phyloP scores from a whole-genome alignment of 805 yeast genomes.

The Metschnikowia reukaufii region DNA sequence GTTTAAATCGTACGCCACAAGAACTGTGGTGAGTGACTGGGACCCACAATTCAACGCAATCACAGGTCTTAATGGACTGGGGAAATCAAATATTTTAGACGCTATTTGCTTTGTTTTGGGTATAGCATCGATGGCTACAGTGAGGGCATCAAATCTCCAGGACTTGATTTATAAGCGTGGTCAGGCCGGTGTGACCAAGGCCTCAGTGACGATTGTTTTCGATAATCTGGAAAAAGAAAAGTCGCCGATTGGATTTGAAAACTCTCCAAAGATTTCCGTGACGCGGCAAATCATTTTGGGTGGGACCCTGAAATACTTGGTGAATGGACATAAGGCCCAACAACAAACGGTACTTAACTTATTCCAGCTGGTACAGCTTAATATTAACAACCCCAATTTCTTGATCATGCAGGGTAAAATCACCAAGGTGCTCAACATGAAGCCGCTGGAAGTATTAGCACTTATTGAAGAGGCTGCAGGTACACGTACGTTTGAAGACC shows the following conservation, averaged over 20 bases:
- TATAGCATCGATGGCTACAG: constrained; percentile 90
- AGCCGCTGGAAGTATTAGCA: constrained; percentile 83
- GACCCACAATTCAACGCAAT: constrained; percentile 96
- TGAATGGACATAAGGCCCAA: constrained; percentile 95
- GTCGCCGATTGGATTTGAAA: constrained; percentile 87
- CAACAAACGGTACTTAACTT: constrained; percentile 87
- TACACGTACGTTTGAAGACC: constrained; percentile 90
- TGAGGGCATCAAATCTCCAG: constrained; percentile 88
- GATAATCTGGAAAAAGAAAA: constrained; percentile 75
- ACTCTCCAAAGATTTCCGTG: constrained; percentile 74
- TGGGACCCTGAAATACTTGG: constrained; percentile 86
- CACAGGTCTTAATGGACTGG: constrained; percentile 97
- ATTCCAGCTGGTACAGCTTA: constrained; percentile 92
- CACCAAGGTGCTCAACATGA: constrained; percentile 96
- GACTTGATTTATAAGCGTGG: constrained; percentile 96
- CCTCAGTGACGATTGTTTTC: constrained; percentile 93
- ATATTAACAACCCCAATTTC: constrained; percentile 95
- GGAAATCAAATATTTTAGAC: constrained; percentile 93
- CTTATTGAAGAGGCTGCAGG: constrained; percentile 98
- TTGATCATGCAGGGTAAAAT: constrained; percentile 98
- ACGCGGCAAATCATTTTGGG: constrained; percentile 91
- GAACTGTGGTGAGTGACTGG: constrained; percentile 95
- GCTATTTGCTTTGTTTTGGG: constrained; percentile 99
- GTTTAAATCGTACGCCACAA: constrained; percentile 93
- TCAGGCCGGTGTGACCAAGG: constrained; percentile 97